Conservation (phyloP, 2,329 filamentous ascomycete genomes). For the Epicoccum nigrum region DNA sequence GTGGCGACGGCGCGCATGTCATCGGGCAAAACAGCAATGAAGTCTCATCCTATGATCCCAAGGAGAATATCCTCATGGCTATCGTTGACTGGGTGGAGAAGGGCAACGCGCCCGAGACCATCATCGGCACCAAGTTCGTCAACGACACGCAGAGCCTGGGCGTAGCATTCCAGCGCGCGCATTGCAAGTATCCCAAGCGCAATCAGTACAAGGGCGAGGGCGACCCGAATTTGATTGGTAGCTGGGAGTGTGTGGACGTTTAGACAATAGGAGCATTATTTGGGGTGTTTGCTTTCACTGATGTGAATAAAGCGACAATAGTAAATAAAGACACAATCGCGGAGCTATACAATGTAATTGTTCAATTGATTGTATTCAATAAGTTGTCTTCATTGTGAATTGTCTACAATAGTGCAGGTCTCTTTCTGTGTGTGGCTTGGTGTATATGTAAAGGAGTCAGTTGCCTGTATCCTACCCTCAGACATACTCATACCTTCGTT, state of each 20-base stretch:
- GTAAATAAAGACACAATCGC: too few species aligned
- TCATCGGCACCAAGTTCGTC: constrained; percentile 41
- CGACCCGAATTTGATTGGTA: constrained; percentile 34
- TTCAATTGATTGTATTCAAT: too few species aligned
- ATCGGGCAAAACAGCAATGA: constrained; percentile 38
- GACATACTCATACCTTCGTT: too few species aligned
- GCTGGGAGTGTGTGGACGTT: constrained; percentile 42
- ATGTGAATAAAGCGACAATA: not conserved
- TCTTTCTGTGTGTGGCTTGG: too few species aligned
- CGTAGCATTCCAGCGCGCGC: constrained; percentile 41
- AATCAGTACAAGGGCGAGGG: constrained; percentile 44
- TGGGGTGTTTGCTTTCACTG: not conserved
- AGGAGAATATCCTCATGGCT: constrained; percentile 55
- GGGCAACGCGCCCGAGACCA: constrained; percentile 49
- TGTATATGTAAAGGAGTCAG: too few species aligned
- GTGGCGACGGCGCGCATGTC: constrained; percentile 54
- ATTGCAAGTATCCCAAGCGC: constrained; percentile 47
- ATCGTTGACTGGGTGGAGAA: constrained; percentile 57
- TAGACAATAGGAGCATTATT: not conserved
- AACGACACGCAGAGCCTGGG: constrained; percentile 38
- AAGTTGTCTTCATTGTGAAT: too few species aligned
- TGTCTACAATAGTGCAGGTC: too few species aligned
- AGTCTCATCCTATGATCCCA: constrained; percentile 39
- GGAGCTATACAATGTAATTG: not conserved
- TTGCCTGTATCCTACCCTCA: too few species aligned